Evolutionary conservation across 75 land plant species (phyloP).

Genomic region (Pinus albicaulis): DNA sequence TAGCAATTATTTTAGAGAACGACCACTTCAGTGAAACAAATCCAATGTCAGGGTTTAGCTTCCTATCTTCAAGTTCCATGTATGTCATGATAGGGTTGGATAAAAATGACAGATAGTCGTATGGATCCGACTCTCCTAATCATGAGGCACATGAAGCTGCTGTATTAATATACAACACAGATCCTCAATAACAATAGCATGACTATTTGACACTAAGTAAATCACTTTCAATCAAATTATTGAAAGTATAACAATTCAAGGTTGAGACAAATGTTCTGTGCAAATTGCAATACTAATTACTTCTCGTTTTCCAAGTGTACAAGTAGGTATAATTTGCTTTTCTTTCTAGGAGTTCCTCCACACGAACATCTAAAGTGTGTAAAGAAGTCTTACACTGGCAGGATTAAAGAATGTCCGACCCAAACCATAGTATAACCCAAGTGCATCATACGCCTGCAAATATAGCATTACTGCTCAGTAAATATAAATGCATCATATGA

Average conservation of each 20-base stretch:
- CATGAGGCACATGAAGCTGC: no score
- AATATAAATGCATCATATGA: not conserved
- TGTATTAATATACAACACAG: no score
- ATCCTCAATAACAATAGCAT: no score
- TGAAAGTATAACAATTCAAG: not conserved
- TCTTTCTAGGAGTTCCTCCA: not conserved
- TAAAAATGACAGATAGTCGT: no score
- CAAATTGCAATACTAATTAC: not conserved
- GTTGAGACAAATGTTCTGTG: not conserved
- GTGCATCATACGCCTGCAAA: constrained; percentile 69
- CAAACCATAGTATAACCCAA: constrained; percentile 78
- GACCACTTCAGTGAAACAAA: no score
- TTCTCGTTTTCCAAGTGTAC: not conserved
- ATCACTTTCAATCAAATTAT: not conserved
- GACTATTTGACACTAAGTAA: not conserved
- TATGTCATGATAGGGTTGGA: not conserved
- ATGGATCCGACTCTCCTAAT: no score
- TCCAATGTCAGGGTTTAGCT: no score
- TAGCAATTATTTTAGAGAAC: no score
- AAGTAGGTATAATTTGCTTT: not conserved
- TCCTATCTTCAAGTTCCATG: not conserved
- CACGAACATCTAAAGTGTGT: not conserved
- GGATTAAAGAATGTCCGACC: constrained; percentile 78
- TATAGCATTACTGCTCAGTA: not conserved
- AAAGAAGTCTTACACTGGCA: constrained; percentile 56